phyloP scores from a whole-genome alignment of 306 rosid species.

The Castanopsis chinensis region DNA sequence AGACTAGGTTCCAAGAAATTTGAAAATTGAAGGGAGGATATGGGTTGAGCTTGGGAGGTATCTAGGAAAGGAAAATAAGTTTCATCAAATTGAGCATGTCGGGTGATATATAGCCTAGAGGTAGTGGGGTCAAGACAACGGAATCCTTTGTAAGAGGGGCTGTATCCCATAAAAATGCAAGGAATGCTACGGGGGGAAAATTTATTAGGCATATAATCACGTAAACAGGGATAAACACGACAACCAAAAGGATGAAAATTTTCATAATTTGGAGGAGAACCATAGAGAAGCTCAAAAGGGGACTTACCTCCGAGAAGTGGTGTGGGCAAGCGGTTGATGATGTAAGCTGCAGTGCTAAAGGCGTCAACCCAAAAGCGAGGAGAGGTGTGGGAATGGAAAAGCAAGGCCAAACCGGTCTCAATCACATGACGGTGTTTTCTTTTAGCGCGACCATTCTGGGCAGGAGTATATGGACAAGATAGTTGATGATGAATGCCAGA shows the following conservation, averaged over 20 bases:
- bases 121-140: neutral
- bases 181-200: neutral
- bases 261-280: no score
- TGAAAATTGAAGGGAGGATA: neutral
- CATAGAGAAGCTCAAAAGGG: no score
- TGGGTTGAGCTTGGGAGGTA: neutral
- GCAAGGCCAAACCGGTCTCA: neutral
- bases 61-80: neutral
- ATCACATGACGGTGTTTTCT: neutral
- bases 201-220: no score
- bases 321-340: no score
- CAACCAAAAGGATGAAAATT: no score
- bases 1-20: neutral
- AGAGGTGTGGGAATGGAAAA: neutral
- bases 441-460: neutral
- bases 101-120: neutral
- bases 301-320: no score
- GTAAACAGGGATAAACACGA: no score
- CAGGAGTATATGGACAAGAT: neutral
- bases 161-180: neutral
- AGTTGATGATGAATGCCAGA: neutral
- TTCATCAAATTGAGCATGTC: neutral
- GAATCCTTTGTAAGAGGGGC: neutral
- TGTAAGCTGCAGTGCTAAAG: no score
- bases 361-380: neutral